These are phyloP conservation scores for Urtica urens DNA, from an alignment of 306 rosid species.

Conservation along the genomic window DNA sequence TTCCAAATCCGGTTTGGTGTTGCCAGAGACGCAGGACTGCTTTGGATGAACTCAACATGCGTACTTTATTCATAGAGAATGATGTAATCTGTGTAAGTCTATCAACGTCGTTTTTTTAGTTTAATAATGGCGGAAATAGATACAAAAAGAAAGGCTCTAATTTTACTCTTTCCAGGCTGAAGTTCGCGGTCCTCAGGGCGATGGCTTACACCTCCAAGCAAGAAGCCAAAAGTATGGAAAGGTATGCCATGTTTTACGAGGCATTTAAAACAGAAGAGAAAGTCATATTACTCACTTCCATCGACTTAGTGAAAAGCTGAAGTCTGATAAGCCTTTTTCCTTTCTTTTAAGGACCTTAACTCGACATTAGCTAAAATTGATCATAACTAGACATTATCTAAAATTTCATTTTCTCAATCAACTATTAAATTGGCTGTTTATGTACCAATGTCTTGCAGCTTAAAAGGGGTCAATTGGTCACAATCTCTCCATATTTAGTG, in stretches of 20 bases:
- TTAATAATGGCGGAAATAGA: too few relatives aligned
- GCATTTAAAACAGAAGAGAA: too few relatives aligned
- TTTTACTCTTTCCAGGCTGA: conserved; percentile 45
- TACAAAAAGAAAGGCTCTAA: too few relatives aligned
- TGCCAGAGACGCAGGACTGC: conserved; percentile 84
- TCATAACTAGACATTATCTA: too few relatives aligned
- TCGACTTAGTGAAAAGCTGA: too few relatives aligned
- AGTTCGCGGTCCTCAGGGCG: conserved; percentile 77
- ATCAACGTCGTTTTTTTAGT: not conserved
- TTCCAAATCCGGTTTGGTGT: not conserved
- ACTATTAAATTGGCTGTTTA: not conserved
- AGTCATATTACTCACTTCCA: too few relatives aligned
- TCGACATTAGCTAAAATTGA: too few relatives aligned
- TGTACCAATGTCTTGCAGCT: conserved; percentile 36
- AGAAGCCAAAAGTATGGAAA: conserved; percentile 91
- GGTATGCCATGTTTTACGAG: conserved; percentile 40
- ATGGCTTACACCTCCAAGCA: conserved; percentile 94
- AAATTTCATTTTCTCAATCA: too few relatives aligned
- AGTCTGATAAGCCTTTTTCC: too few relatives aligned
- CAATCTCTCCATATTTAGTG: conserved; percentile 60
- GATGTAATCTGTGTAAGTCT: conserved; percentile 80
- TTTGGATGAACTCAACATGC: conserved; percentile 87
- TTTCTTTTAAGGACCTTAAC: too few relatives aligned
- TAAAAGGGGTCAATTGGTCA: conserved; percentile 69
- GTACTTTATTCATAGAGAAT: conserved; percentile 69